A percentile compares a stretch with the other conserved stretches of the same genome.
Conservation (phyloP, 345 rosid species). For the Eucalyptus microcorys region DNA sequence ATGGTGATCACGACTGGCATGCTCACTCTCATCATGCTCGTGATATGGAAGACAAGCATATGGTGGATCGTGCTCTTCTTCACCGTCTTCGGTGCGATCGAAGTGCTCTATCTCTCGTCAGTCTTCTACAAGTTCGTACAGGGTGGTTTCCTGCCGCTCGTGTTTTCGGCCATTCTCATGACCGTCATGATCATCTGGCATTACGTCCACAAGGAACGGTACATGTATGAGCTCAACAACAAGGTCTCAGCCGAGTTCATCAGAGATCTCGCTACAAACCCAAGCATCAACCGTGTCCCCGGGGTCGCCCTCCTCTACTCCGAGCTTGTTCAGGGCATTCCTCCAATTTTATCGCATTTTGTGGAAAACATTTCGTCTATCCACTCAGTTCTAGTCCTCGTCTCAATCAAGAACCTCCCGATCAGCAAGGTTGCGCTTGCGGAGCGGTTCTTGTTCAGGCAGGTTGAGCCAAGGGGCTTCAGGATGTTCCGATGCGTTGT, state of each 20-base stretch:
- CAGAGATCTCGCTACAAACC: conserved; percentile 17
- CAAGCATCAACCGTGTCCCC: conserved; percentile 30
- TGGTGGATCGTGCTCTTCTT: conserved; percentile 25
- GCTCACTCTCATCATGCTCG: conserved; percentile 53
- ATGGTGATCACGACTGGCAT: conserved; percentile 53
- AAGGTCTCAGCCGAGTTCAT: conserved; percentile 39
- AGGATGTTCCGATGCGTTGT: conserved; percentile 67
- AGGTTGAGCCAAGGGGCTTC: conserved; percentile 40
- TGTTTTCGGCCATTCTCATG: conserved; percentile 26
- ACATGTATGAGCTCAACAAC: conserved; percentile 43
- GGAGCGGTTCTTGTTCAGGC: conserved; percentile 64
- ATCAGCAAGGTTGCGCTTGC: conserved; percentile 28
- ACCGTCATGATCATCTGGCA: conserved; percentile 56
- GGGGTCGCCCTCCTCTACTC: conserved; percentile 67
- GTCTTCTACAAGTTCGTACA: conserved; percentile 48
- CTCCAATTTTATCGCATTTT: conserved; percentile 62
- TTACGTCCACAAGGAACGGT: conserved; percentile 32
- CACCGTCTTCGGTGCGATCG: conserved; percentile 18
- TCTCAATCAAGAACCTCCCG: conserved; percentile 58
- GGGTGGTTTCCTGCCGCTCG: conserved; percentile 55
- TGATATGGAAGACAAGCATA: conserved; percentile 55
- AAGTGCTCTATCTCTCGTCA: conserved; percentile 27
- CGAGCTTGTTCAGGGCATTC: conserved; percentile 71
- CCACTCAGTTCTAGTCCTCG: conserved; percentile 54
- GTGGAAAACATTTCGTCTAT: conserved; percentile 40